Percentiles rank a stretch among this genome's conserved stretches.
phyloP scores from a whole-genome alignment of 192 early-diverging fungal genomes.

The Anaeromyces robustus region DNA sequence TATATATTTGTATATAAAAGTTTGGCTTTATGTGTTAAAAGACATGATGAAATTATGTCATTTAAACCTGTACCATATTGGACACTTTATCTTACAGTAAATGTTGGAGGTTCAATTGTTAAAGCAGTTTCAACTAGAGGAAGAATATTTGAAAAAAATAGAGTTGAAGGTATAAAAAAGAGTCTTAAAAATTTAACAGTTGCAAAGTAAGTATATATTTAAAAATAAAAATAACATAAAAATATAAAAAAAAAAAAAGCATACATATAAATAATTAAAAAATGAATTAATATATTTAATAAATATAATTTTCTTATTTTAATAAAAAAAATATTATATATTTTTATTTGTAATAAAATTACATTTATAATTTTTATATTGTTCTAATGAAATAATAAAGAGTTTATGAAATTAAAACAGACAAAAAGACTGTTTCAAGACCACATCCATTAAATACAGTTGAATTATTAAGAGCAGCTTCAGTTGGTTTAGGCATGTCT shows the following conservation, averaged over 20 bases:
- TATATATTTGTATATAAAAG: not conserved
- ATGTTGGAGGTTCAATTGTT: conserved; percentile 7
- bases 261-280: no score
- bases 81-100: conserved; percentile 12
- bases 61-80: conserved; percentile 31
- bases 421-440: not conserved
- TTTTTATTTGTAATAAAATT: no score
- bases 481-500: conserved; percentile 22
- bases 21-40: conserved; percentile 26
- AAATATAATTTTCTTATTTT: no score
- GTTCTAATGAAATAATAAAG: not conserved
- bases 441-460: conserved; percentile 13
- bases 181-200: conserved; percentile 9
- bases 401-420: not conserved
- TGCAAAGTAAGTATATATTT: conserved; percentile 16
- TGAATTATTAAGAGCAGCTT: conserved; percentile 28
- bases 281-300: no score
- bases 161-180: conserved; percentile 13
- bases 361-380: not conserved
- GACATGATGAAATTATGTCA: conserved; percentile 35
- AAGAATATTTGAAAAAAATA: conserved; percentile 22
- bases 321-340: no score
- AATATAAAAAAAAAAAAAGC: no score
- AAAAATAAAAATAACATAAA: not conserved
- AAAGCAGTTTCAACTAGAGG: conserved; percentile 9